A percentile compares a stretch with the other conserved stretches of the same genome.
These are phyloP conservation scores for Datisca glomerata DNA, from an alignment of 306 rosid species.

Conservation along the genomic window DNA sequence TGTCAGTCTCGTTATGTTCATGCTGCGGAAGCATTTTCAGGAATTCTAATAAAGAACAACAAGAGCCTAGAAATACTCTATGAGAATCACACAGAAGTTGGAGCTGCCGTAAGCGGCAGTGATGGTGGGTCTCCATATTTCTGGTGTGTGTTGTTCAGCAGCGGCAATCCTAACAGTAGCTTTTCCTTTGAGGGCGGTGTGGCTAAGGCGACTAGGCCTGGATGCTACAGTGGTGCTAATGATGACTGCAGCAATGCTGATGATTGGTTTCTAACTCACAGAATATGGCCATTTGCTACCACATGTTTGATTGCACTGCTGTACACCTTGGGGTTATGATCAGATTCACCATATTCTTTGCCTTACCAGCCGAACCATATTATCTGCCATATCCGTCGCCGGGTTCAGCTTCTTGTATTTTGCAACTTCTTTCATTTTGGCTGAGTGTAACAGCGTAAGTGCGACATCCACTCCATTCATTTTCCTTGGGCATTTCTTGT, in stretches of 20 bases:
- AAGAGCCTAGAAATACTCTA: conserved; percentile 67
- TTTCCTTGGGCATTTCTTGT: no score
- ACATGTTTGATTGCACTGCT: conserved; percentile 27
- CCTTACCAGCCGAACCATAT: no score
- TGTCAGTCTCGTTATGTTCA: conserved; percentile 63
- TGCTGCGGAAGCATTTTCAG: conserved; percentile 63
- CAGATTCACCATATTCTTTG: no score
- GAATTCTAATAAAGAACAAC: conserved; percentile 45
- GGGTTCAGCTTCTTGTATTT: no score
- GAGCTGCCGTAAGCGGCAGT: conserved; percentile 80
- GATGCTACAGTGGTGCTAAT: conserved; percentile 93
- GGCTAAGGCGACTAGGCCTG: conserved; percentile 52
- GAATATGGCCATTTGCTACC: conserved; percentile 28
- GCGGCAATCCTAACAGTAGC: conserved; percentile 49
- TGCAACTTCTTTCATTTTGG: no score
- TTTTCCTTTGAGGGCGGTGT: conserved; percentile 58
- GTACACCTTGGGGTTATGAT: conserved; percentile 36
- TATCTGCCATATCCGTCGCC: no score
- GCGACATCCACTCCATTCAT: no score
- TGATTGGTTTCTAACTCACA: conserved; percentile 27
- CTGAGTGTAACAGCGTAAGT: no score
- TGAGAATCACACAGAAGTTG: conserved; percentile 75
- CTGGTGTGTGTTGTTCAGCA: conserved; percentile 93
- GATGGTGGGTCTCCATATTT: conserved; percentile 83
- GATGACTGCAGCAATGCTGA: conserved; percentile 53